These are phyloP conservation scores for Trichophyton equinum DNA, from an alignment of 2,329 filamentous ascomycete genomes.

Conservation along the genomic window DNA sequence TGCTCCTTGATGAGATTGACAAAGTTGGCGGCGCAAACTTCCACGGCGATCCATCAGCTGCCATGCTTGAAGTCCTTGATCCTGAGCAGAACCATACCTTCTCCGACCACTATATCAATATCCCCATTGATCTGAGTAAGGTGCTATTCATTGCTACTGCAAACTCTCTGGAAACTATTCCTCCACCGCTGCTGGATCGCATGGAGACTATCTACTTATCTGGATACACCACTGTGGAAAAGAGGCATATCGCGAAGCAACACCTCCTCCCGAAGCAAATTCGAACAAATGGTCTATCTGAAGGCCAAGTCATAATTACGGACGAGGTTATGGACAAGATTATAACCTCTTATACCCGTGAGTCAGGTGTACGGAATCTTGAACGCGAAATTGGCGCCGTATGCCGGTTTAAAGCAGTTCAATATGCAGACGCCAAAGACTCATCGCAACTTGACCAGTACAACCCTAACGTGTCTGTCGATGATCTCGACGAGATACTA, in stretches of 20 bases:
- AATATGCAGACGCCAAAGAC: conserved; percentile 85
- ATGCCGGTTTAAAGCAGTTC: conserved; percentile 87
- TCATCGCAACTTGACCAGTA: conserved; percentile 55
- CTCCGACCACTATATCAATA: conserved; percentile 89
- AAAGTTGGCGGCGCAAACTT: conserved; percentile 86
- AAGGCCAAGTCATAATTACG: conserved; percentile 62
- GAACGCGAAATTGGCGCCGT: conserved; percentile 93
- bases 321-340: conserved; percentile 86
- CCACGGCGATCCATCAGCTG: conserved; percentile 89
- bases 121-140: conserved; percentile 90
- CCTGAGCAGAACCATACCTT: conserved; percentile 95
- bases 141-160: conserved; percentile 96
- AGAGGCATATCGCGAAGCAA: conserved; percentile 81
- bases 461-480: conserved; percentile 56
- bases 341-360: conserved; percentile 91
- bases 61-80: conserved; percentile 95
- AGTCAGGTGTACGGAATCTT: conserved; percentile 88
- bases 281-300: conserved; percentile 68
- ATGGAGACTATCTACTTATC: conserved; percentile 94
- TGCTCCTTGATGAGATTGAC: conserved; percentile 94
- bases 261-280: conserved; percentile 97
- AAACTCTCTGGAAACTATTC: conserved; percentile 88
- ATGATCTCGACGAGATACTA: conserved; percentile 79
- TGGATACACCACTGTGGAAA: conserved; percentile 94
- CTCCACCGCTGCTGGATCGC: conserved; percentile 80